Evolutionary conservation across 2,329 filamentous ascomycete genomes (phyloP).

Genomic region (Lojkania enalia): DNA sequence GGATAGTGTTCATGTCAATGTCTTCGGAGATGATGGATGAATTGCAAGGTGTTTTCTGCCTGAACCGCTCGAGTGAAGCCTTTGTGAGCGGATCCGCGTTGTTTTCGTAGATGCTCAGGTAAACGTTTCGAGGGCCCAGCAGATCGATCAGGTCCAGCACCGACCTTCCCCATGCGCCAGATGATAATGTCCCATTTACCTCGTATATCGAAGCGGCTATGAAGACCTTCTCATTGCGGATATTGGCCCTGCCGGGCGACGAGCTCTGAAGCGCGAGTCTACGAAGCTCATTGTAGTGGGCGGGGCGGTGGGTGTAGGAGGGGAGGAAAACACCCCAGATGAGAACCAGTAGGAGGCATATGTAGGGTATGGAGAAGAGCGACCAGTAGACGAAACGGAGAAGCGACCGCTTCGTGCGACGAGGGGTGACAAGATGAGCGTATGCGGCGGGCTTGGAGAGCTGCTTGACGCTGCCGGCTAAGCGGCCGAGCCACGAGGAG

Average conservation of each 20-base stretch:
- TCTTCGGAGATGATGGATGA: slow-evolving; percentile 61
- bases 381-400: slow-evolving; percentile 37
- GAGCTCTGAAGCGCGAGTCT: slow-evolving; percentile 31
- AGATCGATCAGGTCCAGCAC: slow-evolving; percentile 65
- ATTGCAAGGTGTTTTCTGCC: slow-evolving; percentile 53
- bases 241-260: slow-evolving; percentile 52
- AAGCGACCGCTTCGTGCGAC: slow-evolving; percentile 36
- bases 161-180: slow-evolving; percentile 65
- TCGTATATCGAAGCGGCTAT: slow-evolving; percentile 74
- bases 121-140: slow-evolving; percentile 69
- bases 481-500: slow-evolving; percentile 32
- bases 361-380: slow-evolving; percentile 37
- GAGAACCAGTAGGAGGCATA: slow-evolving; percentile 44
- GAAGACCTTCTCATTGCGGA: slow-evolving; percentile 67
- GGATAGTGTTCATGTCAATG: slow-evolving; percentile 60
- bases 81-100: slow-evolving; percentile 63
- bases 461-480: slow-evolving; percentile 27
- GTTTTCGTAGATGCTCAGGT: slow-evolving; percentile 74
- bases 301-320: slow-evolving; percentile 59
- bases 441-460: slow-evolving; percentile 35
- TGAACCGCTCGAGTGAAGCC: slow-evolving; percentile 59
- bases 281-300: slow-evolving; percentile 55
- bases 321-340: slow-evolving; percentile 56
- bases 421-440: slow-evolving; percentile 38
- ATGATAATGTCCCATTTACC: slow-evolving; percentile 60